A percentile compares a stretch with the other conserved stretches of the same genome.
These are phyloP conservation scores for Achaetomiella virescens DNA, from an alignment of 495 filamentous ascomycete species.

Conservation along the genomic window DNA sequence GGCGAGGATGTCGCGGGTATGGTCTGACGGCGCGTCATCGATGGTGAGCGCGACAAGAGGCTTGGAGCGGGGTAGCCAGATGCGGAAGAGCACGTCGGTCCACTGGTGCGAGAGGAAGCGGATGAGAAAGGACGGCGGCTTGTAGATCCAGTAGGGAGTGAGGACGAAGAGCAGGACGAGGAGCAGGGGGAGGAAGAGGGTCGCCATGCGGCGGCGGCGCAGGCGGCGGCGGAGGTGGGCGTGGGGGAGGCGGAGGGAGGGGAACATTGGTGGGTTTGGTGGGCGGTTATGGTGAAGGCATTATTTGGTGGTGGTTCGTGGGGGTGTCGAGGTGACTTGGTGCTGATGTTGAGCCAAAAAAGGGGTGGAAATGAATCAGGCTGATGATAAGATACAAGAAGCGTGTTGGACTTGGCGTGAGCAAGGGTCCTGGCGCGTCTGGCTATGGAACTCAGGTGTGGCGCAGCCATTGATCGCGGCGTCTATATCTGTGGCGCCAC, in stretches of 20 bases:
- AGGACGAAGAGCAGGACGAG: conserved; percentile 41
- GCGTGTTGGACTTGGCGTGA: too few relatives aligned
- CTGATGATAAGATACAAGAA: too few relatives aligned
- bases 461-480: too few relatives aligned
- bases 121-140: conserved; percentile 63
- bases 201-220: conserved; percentile 49
- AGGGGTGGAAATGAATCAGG: too few relatives aligned
- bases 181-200: conserved; percentile 47
- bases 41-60: conserved; percentile 74
- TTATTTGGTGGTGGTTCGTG: background rate
- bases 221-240: conserved; percentile 50
- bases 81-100: conserved; percentile 70
- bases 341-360: too few relatives aligned
- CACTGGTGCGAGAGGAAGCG: conserved; percentile 59
- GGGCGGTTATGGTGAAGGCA: background rate
- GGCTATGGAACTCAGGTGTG: background rate
- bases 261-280: conserved; percentile 25
- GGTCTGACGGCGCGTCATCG: conserved; percentile 71
- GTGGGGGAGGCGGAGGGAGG: conserved; percentile 40
- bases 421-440: too few relatives aligned
- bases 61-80: conserved; percentile 43
- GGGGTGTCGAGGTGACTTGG: too few relatives aligned
- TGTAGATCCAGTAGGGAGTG: conserved; percentile 65
- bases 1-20: conserved; percentile 65
- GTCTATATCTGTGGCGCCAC: background rate